These are phyloP conservation scores for Apium graveolens DNA, from an alignment of 129 eudicot species.

Conservation along the genomic window DNA sequence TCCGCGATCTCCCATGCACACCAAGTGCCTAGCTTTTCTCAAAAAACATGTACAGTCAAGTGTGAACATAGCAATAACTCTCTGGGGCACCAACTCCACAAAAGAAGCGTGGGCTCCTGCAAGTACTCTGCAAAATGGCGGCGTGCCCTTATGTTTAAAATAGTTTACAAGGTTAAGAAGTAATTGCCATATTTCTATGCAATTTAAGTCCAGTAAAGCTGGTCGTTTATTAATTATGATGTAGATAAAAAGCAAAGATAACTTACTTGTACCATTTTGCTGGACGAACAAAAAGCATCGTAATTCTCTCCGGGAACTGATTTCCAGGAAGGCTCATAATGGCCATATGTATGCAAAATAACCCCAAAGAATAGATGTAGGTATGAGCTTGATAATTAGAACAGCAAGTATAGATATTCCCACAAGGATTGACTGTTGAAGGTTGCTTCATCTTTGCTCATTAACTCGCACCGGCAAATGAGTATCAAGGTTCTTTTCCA, in stretches of 20 bases:
- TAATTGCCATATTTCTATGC: not conserved
- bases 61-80: slow-evolving; percentile 19
- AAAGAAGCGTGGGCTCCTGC: slow-evolving; percentile 42
- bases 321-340: slow-evolving; percentile 84
- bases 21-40: slow-evolving; percentile 49
- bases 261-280: slow-evolving; percentile 63
- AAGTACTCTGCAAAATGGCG: slow-evolving; percentile 29
- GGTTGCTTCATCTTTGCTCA: slow-evolving; percentile 77
- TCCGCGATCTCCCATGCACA: slow-evolving; percentile 69
- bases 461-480: slow-evolving; percentile 72
- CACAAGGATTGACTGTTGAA: slow-evolving; percentile 61
- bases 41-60: slow-evolving; percentile 10
- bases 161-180: not conserved
- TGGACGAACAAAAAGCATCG: slow-evolving; percentile 49
- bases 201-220: not conserved
- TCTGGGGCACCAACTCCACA: slow-evolving; percentile 50
- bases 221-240: not conserved
- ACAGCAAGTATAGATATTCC: slow-evolving; percentile 42
- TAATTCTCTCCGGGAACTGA: slow-evolving; percentile 73
- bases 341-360: slow-evolving; percentile 87
- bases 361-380: slow-evolving; percentile 63
- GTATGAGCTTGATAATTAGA: slow-evolving; percentile 45
- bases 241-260: not conserved
- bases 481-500: slow-evolving; percentile 52
- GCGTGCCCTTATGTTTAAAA: not conserved